These are phyloP conservation scores for Vigna unguiculata DNA, from an alignment of 306 rosid genomes.

Conservation along the genomic window DNA sequence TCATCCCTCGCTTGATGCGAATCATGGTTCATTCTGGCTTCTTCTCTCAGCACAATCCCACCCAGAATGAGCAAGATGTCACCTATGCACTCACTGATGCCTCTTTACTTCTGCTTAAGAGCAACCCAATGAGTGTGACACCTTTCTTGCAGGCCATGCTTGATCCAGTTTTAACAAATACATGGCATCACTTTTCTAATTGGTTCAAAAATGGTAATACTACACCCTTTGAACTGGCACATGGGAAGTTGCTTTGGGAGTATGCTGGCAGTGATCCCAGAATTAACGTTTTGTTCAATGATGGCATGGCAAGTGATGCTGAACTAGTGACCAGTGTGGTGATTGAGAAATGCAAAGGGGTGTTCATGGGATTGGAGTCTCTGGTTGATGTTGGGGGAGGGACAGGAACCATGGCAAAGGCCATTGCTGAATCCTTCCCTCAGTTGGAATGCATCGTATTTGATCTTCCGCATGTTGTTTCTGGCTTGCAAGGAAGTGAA, in stretches of 20 bases:
- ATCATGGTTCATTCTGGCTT: constrained; percentile 30
- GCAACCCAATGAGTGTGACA: neutral
- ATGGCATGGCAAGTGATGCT: constrained; percentile 39
- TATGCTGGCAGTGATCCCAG: neutral
- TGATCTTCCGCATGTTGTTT: constrained; percentile 30
- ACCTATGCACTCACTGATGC: constrained; percentile 15
- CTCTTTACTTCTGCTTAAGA: constrained; percentile 18
- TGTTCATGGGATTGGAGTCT: constrained; percentile 22
- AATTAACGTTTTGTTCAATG: constrained; percentile 19
- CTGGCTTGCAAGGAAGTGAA: constrained; percentile 7
- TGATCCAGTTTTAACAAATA: neutral
- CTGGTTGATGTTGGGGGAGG: constrained; percentile 51
- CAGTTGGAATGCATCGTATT: constrained; percentile 3
- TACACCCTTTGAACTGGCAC: neutral
- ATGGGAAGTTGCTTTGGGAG: neutral
- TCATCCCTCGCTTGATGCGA: constrained; percentile 30
- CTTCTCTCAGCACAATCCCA: neutral
- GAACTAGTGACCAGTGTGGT: neutral
- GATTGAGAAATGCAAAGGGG: constrained; percentile 14
- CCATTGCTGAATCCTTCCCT: constrained; percentile 36
- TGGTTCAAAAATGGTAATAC: constrained; percentile 21
- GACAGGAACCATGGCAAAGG: constrained; percentile 33
- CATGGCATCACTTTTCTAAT: constrained; percentile 4
- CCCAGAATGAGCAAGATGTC: neutral
- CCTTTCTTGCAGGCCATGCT: neutral